A percentile compares a stretch with the other conserved stretches of the same genome.
Evolutionary conservation across 129 eudicot genomes (phyloP).

Genomic region (Arctium minus): DNA sequence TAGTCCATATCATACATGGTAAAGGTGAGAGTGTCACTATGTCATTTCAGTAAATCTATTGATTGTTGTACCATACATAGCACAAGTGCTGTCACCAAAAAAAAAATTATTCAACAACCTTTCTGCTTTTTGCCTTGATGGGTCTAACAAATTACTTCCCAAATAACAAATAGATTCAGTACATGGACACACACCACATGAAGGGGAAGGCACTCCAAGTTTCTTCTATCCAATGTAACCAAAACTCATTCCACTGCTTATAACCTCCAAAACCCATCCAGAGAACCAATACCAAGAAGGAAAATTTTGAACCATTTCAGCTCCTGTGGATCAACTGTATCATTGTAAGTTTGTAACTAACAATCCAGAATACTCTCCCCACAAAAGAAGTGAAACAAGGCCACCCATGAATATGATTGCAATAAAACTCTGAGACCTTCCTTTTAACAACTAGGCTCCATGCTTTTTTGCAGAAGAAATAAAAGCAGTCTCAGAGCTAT

Average conservation of each 20-base stretch:
- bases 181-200: not conserved
- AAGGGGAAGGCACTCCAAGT: not conserved
- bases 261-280: not conserved
- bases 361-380: not conserved
- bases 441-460: constrained; percentile 1
- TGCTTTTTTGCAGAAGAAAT: not conserved
- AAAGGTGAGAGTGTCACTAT: not conserved
- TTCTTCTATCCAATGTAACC: not conserved
- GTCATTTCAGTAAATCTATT: not conserved
- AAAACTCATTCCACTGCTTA: not conserved
- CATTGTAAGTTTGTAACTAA: not conserved
- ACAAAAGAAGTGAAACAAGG: not conserved
- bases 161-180: not conserved
- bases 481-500: not conserved
- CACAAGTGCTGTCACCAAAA: no score
- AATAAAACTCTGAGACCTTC: not conserved
- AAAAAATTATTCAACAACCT: not conserved
- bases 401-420: not conserved
- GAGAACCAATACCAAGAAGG: not conserved
- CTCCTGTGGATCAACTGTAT: not conserved
- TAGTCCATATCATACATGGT: not conserved
- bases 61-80: not conserved
- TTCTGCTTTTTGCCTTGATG: not conserved
- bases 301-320: not conserved
- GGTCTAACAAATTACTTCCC: not conserved